phyloP scores from a whole-genome alignment of 75 land plant genomes.

The Pinus albicaulis region DNA sequence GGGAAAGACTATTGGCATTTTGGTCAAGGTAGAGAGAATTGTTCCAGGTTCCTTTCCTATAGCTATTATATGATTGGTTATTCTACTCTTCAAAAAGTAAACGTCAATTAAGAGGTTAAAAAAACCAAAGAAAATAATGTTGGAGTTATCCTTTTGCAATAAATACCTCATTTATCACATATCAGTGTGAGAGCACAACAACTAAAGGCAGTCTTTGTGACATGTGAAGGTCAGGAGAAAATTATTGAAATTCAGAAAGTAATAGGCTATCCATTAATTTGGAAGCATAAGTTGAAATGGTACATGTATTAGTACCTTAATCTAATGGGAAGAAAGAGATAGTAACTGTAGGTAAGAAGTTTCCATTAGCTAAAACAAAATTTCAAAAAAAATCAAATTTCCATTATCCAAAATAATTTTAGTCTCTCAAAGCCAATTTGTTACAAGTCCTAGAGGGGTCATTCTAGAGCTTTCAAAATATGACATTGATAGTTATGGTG shows the following conservation, averaged over 20 bases:
- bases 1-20: no score
- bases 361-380: neutral
- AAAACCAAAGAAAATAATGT: no score
- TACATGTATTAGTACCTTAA: slow-evolving; percentile 29
- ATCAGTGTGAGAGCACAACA: no score
- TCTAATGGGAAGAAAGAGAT: slow-evolving; percentile 11
- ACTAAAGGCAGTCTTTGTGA: slow-evolving; percentile 88
- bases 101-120: no score
- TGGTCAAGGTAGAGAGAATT: no score
- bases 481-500: slow-evolving; percentile 57
- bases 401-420: neutral
- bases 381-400: neutral
- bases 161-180: no score
- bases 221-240: slow-evolving; percentile 95
- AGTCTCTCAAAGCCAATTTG: neutral
- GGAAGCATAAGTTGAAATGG: slow-evolving; percentile 68
- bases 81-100: no score
- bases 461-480: slow-evolving; percentile 57
- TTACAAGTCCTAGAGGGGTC: slow-evolving; percentile 16
- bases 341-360: slow-evolving; percentile 2
- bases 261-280: slow-evolving; percentile 62
- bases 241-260: slow-evolving; percentile 39
- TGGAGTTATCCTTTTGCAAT: no score
- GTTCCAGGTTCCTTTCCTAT: no score
- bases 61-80: no score